Evolutionary conservation across 2,329 filamentous ascomycete species (phyloP).

Genomic region (Chaetomium sp.): DNA sequence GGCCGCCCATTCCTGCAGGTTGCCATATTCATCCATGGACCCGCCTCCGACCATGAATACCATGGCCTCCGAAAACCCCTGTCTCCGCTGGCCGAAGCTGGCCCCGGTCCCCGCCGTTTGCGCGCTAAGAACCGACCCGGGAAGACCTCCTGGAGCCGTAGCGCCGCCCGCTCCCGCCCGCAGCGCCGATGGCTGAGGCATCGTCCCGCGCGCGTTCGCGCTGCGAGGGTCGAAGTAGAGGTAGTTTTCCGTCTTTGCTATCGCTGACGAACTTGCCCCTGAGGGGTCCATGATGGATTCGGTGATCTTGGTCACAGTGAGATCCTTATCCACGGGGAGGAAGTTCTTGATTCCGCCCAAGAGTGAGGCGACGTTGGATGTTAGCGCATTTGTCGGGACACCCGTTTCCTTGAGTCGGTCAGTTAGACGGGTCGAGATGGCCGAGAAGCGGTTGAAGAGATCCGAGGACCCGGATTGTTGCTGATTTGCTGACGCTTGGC

Average conservation of each 20-base stretch:
- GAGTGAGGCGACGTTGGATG: constrained; percentile 86
- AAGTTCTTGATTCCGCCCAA: constrained; percentile 98
- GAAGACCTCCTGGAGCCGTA: constrained; percentile 52
- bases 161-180: constrained; percentile 45
- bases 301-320: constrained; percentile 96
- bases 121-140: constrained; percentile 49
- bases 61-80: constrained; percentile 86
- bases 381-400: constrained; percentile 67
- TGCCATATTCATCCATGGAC: constrained; percentile 98
- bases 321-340: constrained; percentile 90
- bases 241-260: constrained; percentile 94
- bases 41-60: constrained; percentile 96
- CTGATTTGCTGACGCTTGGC: constrained; percentile 65
- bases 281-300: constrained; percentile 97
- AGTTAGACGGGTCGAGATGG: constrained; percentile 86
- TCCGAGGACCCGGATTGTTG: constrained; percentile 66
- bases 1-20: constrained; percentile 92
- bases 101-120: constrained; percentile 67
- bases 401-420: constrained; percentile 90
- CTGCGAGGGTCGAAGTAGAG: constrained; percentile 96
- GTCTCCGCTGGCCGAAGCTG: constrained; percentile 86
- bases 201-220: constrained; percentile 87
- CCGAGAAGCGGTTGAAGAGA: constrained; percentile 90
- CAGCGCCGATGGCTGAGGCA: constrained; percentile 74
- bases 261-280: constrained; percentile 84